Conservation (phyloP, 2,329 filamentous ascomycete species). For the Hypoxylon sp. region DNA sequence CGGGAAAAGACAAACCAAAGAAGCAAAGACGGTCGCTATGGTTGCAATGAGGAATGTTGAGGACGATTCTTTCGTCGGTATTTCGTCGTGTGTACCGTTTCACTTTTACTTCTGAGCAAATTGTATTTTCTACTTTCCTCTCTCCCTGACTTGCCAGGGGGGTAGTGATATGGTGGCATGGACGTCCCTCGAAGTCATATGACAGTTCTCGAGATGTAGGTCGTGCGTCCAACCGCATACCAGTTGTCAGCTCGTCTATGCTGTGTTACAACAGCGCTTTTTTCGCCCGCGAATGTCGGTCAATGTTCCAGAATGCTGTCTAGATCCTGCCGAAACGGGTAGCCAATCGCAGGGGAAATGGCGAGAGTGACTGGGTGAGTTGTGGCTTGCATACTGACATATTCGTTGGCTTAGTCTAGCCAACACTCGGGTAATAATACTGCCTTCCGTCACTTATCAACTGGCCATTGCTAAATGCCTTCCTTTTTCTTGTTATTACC, state of each 20-base stretch:
- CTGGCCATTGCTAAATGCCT: conserved; percentile 15
- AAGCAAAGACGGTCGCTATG: conserved; percentile 18
- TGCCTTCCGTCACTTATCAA: conserved; percentile 30
- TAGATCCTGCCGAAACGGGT: conserved; percentile 16
- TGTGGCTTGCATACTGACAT: conserved; percentile 40
- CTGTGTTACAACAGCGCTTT: conserved; percentile 33
- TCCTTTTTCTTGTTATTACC: conserved; percentile 13
- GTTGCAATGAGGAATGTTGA: conserved; percentile 15
- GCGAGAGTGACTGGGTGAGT: conserved; percentile 5
- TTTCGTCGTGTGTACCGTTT: conserved; percentile 9
- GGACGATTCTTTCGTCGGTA: conserved; percentile 3
- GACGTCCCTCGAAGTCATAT: conserved; percentile 36
- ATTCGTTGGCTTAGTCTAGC: conserved; percentile 22
- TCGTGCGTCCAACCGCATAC: conserved; percentile 42
- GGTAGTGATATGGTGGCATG: conserved; percentile 14
- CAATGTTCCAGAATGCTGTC: conserved; percentile 36
- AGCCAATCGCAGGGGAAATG: conserved; percentile 29
- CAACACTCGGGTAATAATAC: conserved; percentile 10
- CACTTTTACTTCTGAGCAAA: conserved; percentile 2
- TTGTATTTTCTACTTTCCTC: neutral
- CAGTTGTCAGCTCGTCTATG: conserved; percentile 42
- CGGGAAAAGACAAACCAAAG: conserved; percentile 26
- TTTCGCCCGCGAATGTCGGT: conserved; percentile 39
- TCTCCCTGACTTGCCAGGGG: conserved; percentile 25
- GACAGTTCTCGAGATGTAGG: conserved; percentile 27